phyloP scores from a whole-genome alignment of 2,329 filamentous ascomycete genomes.

The Colletotrichum lupini region DNA sequence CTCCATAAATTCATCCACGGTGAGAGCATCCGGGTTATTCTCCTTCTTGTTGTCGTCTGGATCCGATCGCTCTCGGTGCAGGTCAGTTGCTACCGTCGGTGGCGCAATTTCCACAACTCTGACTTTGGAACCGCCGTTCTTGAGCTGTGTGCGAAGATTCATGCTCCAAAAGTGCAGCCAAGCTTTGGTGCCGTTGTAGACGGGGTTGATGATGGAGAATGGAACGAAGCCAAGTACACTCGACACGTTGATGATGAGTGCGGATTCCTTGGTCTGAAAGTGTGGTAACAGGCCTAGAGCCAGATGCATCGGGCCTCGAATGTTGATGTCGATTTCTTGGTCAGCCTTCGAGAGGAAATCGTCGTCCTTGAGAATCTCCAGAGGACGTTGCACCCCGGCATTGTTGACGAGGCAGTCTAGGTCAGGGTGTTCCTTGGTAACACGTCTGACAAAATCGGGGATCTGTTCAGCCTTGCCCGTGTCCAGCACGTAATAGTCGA shows the following conservation, averaged over 20 bases:
- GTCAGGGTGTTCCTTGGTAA: conserved; percentile 57
- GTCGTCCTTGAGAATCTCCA: conserved; percentile 53
- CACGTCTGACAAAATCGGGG: conserved; percentile 54
- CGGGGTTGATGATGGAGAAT: conserved; percentile 63
- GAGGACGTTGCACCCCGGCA: conserved; percentile 66
- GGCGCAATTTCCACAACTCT: conserved; percentile 66
- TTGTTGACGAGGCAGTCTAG: conserved; percentile 71
- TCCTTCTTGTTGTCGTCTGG: conserved; percentile 70
- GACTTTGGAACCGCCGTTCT: conserved; percentile 50
- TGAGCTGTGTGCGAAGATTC: conserved; percentile 63
- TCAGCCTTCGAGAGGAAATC: conserved; percentile 63
- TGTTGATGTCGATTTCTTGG: conserved; percentile 68
- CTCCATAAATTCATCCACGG: conserved; percentile 65
- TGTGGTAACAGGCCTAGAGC: conserved; percentile 60
- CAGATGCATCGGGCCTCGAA: conserved; percentile 68
- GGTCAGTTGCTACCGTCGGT: conserved; percentile 63
- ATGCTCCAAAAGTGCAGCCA: conserved; percentile 68
- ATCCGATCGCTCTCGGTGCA: conserved; percentile 65
- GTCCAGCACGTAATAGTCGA: conserved; percentile 63
- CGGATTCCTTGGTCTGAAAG: conserved; percentile 52
- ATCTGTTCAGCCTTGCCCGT: conserved; percentile 57
- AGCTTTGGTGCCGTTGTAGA: conserved; percentile 70
- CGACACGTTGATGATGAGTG: conserved; percentile 64
- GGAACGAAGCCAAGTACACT: conserved; percentile 65
- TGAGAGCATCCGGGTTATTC: conserved; percentile 55